Evolutionary conservation across 2,329 filamentous ascomycete genomes (phyloP), one percentile per base, ranked within the genome.

Genomic region (Zymoseptoria ardabiliae): DNA sequence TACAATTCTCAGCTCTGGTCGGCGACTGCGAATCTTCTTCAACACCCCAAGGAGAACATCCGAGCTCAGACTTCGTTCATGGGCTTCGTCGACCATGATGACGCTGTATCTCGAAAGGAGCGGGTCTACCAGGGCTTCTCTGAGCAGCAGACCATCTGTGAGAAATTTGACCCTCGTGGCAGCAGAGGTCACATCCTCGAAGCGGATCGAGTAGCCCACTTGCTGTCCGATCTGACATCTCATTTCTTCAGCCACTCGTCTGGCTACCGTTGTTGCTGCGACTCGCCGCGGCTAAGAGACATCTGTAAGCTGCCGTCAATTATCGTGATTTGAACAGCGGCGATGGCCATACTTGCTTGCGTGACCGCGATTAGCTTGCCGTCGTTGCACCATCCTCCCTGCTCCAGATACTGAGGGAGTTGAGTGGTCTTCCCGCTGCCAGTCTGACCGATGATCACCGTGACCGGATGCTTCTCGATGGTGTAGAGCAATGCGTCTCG

Each of bases 31-130:
- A 55, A 99, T 93, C 73, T 97, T 97, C 73, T 96, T 97, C 48
- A 99, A 75, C 13, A 97, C 78, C 0, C 94, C 93, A 3, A 99
- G 82, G 7, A 97, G 79, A 11, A 99, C 84, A 70, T 99, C 94
- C 0, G 92, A 96, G 72, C 90, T 95, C 60, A 97, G 82, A 54
- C 91, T 96, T 57, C 94, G 82, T 75, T 97, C 93, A 71, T 99
- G 94, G 6, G 93, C 94, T 75, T 97, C 93, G 71, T 99, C 94
- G 7, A 99, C 89, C 91, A 99, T 97, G 68, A 99, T 90, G 51
- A 96, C 88, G 0, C 91, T 95, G 72, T 99, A 99, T 10, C 91
- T 84, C 20, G 90, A 94, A 41, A 99, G 77, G 3, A 97, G 77
- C 11, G 94, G 94, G 73, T 99, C 94, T 3, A 97, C 90, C 4